Evolutionary conservation across 2,329 filamentous ascomycete genomes (phyloP), one percentile per base, ranked within the genome.

Genomic region (Nigrospora osmanthi): DNA sequence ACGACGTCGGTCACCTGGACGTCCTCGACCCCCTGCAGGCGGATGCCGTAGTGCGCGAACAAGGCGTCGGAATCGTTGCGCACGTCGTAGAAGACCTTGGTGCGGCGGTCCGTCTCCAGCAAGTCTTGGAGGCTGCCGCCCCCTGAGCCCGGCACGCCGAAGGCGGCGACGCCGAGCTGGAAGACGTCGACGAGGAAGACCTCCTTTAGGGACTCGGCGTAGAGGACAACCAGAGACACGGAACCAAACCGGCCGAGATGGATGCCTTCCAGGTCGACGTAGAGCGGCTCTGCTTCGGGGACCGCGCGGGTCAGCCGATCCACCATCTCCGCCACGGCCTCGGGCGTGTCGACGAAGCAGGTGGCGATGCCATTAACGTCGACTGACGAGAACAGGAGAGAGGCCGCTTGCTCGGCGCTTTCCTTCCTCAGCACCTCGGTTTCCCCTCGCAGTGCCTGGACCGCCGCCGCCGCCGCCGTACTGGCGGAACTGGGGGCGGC

Each of bases 21-120:
- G 33, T 42, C 32, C 34, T 42, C 40, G 33, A 30, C 17, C 10
- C 35, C 31, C 4, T 30, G 11, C n/a, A 39, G 35, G 15, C 12
- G n/a, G 23, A 38, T 32, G 35, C 37, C 35, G 15, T 11, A 38
- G 42, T 44, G 42, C 11, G 16, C 6, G 30, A 45, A 42, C 66
- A 58, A 52, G 39, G 40, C 43, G 42, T 52, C 35, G 33, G 44
- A 44, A 28, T 47, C 30, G 40, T 49, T 31, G 23, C 32, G 44
- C n/a, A 34, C 46, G 33, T 16, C 40, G 16, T 30, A 42, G 11
- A 42, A 35, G 40, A 42, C 42, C 30, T 40, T 40, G 15, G 4
- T 12, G 30, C 30, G n/a, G 4, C 33, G 11, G 6, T 12, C 11
- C 6, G 38, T 32, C 30, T 40, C 38, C 13, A 40, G 30, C 12